Conservation (phyloP, 2,329 filamentous ascomycete species). For the Diaporthe helianthi region DNA sequence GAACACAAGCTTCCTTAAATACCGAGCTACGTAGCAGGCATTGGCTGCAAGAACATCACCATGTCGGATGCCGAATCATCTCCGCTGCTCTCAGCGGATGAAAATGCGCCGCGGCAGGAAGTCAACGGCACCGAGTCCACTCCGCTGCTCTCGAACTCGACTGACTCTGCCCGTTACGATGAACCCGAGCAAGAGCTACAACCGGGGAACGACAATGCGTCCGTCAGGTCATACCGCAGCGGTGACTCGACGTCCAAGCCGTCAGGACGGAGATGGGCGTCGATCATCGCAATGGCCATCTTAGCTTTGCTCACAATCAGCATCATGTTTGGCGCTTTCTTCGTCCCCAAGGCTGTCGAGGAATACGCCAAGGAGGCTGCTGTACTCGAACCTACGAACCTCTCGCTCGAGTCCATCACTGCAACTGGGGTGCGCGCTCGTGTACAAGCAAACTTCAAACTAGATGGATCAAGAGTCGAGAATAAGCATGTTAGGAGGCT, state of each 20-base stretch:
- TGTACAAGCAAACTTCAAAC: constrained; percentile 79
- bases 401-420: constrained; percentile 88
- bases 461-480: constrained; percentile 79
- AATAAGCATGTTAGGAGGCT: constrained; percentile 76
- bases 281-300: constrained; percentile 73
- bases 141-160: constrained; percentile 55
- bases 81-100: constrained; percentile 51
- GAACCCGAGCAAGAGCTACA: constrained; percentile 44
- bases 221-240: constrained; percentile 41
- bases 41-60: neutral
- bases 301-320: constrained; percentile 68
- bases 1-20: neutral
- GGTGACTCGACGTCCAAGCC: constrained; percentile 43
- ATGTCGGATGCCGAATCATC: constrained; percentile 56
- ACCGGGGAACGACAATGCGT: constrained; percentile 42
- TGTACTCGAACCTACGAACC: constrained; percentile 80
- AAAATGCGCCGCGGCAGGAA: constrained; percentile 39
- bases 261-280: constrained; percentile 72
- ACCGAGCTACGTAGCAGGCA: neutral
- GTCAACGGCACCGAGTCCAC: constrained; percentile 52
- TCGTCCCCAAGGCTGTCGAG: constrained; percentile 80
- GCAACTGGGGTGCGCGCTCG: constrained; percentile 77
- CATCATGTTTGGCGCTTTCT: constrained; percentile 81
- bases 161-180: constrained; percentile 48
- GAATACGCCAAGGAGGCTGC: constrained; percentile 86